A percentile compares a stretch with the other conserved stretches of the same genome.
Conservation (phyloP, 805 yeast species). For the Myxozyma vanderwaltii region DNA sequence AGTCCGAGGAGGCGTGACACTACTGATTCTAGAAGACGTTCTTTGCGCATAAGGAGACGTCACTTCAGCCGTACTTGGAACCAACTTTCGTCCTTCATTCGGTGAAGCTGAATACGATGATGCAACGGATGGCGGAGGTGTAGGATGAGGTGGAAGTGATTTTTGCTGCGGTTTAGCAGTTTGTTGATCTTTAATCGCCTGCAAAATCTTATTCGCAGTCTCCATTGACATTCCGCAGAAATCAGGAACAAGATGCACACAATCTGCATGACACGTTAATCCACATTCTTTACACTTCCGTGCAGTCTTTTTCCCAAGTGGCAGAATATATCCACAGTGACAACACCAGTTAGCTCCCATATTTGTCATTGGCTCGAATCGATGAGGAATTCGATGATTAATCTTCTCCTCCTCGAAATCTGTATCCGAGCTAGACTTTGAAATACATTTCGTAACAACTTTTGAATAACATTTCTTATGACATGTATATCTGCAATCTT, state of each 20-base stretch:
- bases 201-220: conserved; percentile 85
- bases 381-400: conserved; percentile 95
- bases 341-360: conserved; percentile 99
- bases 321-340: conserved; percentile 95
- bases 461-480: conserved; percentile 77
- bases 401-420: conserved; percentile 76
- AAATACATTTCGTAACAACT: conserved; percentile 77
- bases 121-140: conserved; percentile 1
- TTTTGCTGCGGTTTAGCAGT: neutral
- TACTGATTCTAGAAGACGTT: neutral
- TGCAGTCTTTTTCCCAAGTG: conserved; percentile 91
- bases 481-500: conserved; percentile 75
- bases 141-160: neutral
- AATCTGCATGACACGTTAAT: conserved; percentile 87
- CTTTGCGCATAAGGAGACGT: conserved; percentile 2
- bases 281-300: conserved; percentile 75
- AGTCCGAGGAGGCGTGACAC: neutral
- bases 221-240: conserved; percentile 99
- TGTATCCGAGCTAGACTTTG: conserved; percentile 65
- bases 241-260: conserved; percentile 95
- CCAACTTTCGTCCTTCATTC: neutral
- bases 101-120: neutral
- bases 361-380: conserved; percentile 88
- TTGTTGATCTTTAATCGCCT: conserved; percentile 50
- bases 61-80: neutral